phyloP scores from a whole-genome alignment of 768 basidiomycete genomes.

The Dentipellis fragilis region DNA sequence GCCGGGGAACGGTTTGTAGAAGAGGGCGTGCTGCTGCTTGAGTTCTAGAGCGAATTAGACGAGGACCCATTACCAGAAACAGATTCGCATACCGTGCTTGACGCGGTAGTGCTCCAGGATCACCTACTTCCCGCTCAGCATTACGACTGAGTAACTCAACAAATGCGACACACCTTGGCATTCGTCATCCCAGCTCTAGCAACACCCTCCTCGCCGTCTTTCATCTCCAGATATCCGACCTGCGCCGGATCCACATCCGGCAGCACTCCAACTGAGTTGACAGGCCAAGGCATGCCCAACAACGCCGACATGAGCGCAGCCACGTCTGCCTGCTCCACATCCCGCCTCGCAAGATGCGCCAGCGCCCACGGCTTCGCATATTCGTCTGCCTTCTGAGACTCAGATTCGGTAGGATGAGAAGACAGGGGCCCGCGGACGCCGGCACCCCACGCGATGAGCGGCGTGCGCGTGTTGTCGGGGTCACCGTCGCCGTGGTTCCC shows the following conservation, averaged over 20 bases:
- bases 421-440: constrained; percentile 66
- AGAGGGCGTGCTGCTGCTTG: constrained; percentile 45
- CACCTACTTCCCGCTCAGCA: constrained; percentile 26
- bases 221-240: constrained; percentile 47
- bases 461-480: constrained; percentile 82
- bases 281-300: constrained; percentile 65
- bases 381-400: constrained; percentile 51
- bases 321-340: constrained; percentile 80
- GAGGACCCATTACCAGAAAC: neutral
- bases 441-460: constrained; percentile 73
- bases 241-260: constrained; percentile 59
- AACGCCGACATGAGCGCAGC: constrained; percentile 70
- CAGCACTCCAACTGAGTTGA: constrained; percentile 73
- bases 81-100: constrained; percentile 50
- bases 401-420: constrained; percentile 7
- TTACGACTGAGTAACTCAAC: neutral
- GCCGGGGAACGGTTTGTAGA: constrained; percentile 51
- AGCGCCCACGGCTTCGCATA: constrained; percentile 62
- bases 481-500: constrained; percentile 90
- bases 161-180: constrained; percentile 33
- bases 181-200: constrained; percentile 55
- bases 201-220: constrained; percentile 35
- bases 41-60: constrained; percentile 32
- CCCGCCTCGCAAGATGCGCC: constrained; percentile 47
- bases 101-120: constrained; percentile 69